Evolutionary conservation across 805 yeast genomes (phyloP), one percentile per base, ranked within the genome.

Genomic region (Phaffomyces thermotolerans): DNA sequence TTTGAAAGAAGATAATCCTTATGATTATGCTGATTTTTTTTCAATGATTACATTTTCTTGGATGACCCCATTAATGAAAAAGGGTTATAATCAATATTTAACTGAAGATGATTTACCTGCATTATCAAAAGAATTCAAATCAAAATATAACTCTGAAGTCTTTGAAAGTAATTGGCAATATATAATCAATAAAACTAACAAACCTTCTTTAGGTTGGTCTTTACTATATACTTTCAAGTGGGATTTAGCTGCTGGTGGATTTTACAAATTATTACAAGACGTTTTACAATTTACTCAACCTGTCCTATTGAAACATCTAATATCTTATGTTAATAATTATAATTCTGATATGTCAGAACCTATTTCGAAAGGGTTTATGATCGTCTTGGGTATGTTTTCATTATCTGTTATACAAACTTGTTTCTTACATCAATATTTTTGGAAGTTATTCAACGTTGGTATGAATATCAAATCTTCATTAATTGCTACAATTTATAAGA

Each of bases 31-130:
- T 2, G 81, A 90, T 59, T 65, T 90, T 23, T 81, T 91, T 55
- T 81, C 95, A 2, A 69, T 75, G 44, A 67, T 91, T 39, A 81
- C 95, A 0, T 93, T 93, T 62, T 67, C 81, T 25, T 93, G 99
- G 98, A 87, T 93, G 95, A 79, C 90, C 9, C 81, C 79, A 4
- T 67, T 93, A 59, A 89, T 93, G 86, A 76, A 69, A 54, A 75
- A 75, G 39, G 98, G 98, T 22, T 84, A 81, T 55, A 64, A 69
- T 34, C 77, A 79, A 45, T 66, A 53, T 47, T 76, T 79, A 56
- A 64, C 62, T 50, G 64, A 76, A 56, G 66, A 68, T 4, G 97
- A 91, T 63, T 74, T 93, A 50, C 96, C 96, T 23, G 74, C 78
- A 15, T 71, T 93, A 44, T 96, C 98, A 14, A 58, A 64, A 4